A percentile compares a stretch with the other conserved stretches of the same genome.
Evolutionary conservation across 495 filamentous ascomycete genomes (phyloP).

Genomic region (Hypomontagnella submonticulosa): DNA sequence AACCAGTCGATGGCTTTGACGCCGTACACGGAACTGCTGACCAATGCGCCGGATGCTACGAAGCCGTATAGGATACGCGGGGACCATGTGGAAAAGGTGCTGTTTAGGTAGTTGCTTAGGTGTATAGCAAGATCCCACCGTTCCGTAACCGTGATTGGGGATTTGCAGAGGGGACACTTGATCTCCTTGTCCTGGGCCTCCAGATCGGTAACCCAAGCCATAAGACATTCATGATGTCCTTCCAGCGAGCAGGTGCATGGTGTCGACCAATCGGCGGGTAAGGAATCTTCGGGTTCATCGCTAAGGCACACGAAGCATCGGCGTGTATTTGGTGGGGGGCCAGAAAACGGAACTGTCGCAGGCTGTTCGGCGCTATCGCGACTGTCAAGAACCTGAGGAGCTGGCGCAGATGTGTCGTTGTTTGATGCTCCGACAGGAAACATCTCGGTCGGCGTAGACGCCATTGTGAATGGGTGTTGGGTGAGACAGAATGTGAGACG

Average conservation of each 20-base stretch:
- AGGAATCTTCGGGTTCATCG: slow-evolving; percentile 77
- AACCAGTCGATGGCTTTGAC: slow-evolving; percentile 49
- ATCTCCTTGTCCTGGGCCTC: slow-evolving; percentile 73
- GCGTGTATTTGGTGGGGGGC: slow-evolving; percentile 55
- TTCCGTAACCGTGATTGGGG: slow-evolving; percentile 77
- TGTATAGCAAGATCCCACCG: slow-evolving; percentile 75
- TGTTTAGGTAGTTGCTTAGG: slow-evolving; percentile 64
- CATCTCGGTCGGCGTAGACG: slow-evolving; percentile 19
- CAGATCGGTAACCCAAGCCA: slow-evolving; percentile 89
- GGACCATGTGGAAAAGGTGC: slow-evolving; percentile 65
- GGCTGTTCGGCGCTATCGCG: slow-evolving; percentile 37
- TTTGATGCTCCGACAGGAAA: slow-evolving; percentile 4
- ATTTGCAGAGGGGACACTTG: slow-evolving; percentile 88
- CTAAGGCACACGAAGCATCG: slow-evolving; percentile 95
- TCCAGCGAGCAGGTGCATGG: slow-evolving; percentile 90
- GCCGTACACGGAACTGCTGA: slow-evolving; percentile 55
- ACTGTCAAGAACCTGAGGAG: slow-evolving; percentile 27
- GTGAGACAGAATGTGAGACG: not conserved
- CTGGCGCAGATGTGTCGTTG: slow-evolving; percentile 13
- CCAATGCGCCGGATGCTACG: slow-evolving; percentile 62
- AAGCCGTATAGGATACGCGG: slow-evolving; percentile 68
- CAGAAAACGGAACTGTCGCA: slow-evolving; percentile 9
- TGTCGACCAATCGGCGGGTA: slow-evolving; percentile 78
- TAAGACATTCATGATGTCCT: slow-evolving; percentile 89
- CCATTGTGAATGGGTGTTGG: slow-evolving; percentile 18